Base-by-base conservation (phyloP, 2,329 filamentous ascomycete genomes). In the Leptoxyphium fumago region DNA sequence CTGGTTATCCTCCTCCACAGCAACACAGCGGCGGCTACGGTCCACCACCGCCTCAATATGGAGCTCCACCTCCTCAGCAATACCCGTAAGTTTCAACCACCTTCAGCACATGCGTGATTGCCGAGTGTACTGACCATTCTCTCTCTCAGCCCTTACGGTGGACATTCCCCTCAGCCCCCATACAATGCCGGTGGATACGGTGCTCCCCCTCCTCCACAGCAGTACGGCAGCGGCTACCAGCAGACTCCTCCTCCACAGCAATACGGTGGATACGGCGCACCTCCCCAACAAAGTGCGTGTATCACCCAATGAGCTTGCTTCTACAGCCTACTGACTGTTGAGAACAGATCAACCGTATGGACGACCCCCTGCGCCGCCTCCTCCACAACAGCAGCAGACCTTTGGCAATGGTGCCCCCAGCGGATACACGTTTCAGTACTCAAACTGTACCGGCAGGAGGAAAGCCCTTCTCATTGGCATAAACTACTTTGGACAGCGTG, bases 391-490 rank as follows among this genome's bases (percentile, higher is more conserved):
- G 30, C 50, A 50, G 44, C 83, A 88, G 60, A 70, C 74, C 49
- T 91, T 91, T 57, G 84, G 87, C 45, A 72, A 79, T 48, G 87
- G 86, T 45, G 87, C 88, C 11, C 87, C 87, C 14, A 72, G 78
- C 50, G 74, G 73, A 55, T 94, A 94, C 63, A 77, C 72, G 39
- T 96, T 88, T 64, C 84, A 89, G 63, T 95, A 95, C 64, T 94
- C 87, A 40, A 82, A 82, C 52, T 96, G 88, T 62, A 93, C 83
- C 5, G 89, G 88, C 39, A 78, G 80, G 55, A 73, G 88, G 60
- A 95, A 95, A 68, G 89, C 88, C 4, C 69, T 95, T 28, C 66
- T 96, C 48, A 89, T 95, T 53, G 89, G 89, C 44, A 94, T 95
- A 70, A 95, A 95, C 67, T 95, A 96, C 66, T 95, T 95, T 60